Conservation (phyloP, 2,329 filamentous ascomycete species). For the Huntiella abstrusa region DNA sequence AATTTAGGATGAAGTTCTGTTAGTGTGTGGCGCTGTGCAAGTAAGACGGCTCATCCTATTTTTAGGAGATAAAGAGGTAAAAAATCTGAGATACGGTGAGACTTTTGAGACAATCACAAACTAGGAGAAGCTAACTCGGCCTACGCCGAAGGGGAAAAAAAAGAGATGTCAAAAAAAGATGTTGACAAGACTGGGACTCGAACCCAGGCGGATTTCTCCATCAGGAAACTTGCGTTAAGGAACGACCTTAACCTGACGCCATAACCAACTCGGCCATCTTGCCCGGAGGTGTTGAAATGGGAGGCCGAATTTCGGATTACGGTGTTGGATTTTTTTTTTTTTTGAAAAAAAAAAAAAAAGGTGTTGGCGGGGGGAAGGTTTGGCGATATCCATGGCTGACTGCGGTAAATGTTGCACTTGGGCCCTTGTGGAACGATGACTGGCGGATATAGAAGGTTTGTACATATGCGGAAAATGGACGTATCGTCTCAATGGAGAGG, state of each 20-base stretch:
- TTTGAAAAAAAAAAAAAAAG: neutral
- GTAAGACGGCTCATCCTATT: neutral
- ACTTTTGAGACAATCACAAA: neutral
- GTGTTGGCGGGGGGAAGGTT: too few species aligned
- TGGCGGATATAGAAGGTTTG: too few species aligned
- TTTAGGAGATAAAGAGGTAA: neutral
- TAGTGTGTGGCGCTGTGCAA: neutral
- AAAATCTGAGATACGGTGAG: neutral
- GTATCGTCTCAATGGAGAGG: too few species aligned
- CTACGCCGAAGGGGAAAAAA: neutral
- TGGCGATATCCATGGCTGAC: too few species aligned
- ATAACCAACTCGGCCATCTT: slow-evolving; percentile 22
- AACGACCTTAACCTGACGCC: slow-evolving; percentile 20
- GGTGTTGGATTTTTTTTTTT: neutral
- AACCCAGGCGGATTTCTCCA: slow-evolving; percentile 12
- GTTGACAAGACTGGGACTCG: slow-evolving; percentile 12
- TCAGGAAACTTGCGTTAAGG: slow-evolving; percentile 12
- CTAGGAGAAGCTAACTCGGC: neutral
- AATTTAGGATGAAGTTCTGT: neutral
- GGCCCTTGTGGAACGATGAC: too few species aligned
- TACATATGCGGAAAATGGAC: too few species aligned
- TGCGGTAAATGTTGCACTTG: too few species aligned
- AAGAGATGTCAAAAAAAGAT: too few species aligned
- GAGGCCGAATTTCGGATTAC: neutral
- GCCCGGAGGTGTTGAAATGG: neutral